Conservation (phyloP, 106 monocot genomes). For the Acorus calamus region DNA sequence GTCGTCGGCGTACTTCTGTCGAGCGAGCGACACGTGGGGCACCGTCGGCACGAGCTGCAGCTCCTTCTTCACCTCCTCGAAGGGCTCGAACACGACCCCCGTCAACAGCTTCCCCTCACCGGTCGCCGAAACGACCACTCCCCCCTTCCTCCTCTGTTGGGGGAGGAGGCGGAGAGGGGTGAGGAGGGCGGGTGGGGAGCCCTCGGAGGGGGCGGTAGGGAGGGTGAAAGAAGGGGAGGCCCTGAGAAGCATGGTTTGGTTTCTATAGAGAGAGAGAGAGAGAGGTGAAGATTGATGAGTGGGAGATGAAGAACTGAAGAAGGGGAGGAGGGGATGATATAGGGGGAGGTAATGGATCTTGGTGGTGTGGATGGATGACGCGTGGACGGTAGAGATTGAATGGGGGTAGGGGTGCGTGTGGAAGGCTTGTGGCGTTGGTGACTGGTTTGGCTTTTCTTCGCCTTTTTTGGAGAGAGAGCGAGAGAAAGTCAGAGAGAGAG, state of each 20-base stretch:
- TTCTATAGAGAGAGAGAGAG: too few relatives aligned
- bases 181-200: neutral
- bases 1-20: slow-evolving; percentile 44
- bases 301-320: too few relatives aligned
- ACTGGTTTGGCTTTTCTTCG: too few relatives aligned
- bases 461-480: too few relatives aligned
- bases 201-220: slow-evolving; percentile 1
- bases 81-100: slow-evolving; percentile 56
- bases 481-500: too few relatives aligned
- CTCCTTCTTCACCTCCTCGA: slow-evolving; percentile 54
- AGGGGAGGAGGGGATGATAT: too few relatives aligned
- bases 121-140: slow-evolving; percentile 15
- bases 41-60: slow-evolving; percentile 31
- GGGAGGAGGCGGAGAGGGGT: neutral
- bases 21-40: slow-evolving; percentile 51
- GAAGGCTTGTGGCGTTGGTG: too few relatives aligned
- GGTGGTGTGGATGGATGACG: too few relatives aligned
- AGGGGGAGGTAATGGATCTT: too few relatives aligned
- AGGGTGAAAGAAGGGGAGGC: slow-evolving; percentile 10
- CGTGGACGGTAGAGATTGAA: too few relatives aligned
- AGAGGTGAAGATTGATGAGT: too few relatives aligned
- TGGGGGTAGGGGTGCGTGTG: too few relatives aligned
- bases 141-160: neutral
- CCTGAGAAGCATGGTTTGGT: slow-evolving; percentile 21
- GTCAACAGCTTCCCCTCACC: slow-evolving; percentile 13